Evolutionary conservation across 139 green algal species (phyloP), one percentile per base, ranked within the genome.

Genomic region (Picochlorum sp.): DNA sequence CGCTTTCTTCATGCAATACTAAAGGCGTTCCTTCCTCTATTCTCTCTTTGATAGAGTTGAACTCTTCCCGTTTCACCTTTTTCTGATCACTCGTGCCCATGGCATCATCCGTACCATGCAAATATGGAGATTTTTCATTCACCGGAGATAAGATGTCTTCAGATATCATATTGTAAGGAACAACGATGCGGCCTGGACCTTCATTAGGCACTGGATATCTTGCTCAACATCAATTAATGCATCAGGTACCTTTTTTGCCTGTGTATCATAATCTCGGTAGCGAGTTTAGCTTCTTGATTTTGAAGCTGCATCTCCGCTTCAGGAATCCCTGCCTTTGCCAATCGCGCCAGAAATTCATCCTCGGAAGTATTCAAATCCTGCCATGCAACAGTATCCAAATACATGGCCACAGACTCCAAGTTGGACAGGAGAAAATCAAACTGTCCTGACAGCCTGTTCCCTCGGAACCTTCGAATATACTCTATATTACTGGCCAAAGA

Each of bases 381-480:
- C 65, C 70, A 74, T 32, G 66, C 49, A 6, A 70, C 71, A 0
- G 71, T 78, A 61, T 78, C 71, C 23, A 74, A 47, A 57, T 71
- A 78, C 50, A 78, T 70, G 24, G 71, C 65, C 13, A 18, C 50
- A 11, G 71, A 78, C 51, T 78, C 71, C 64, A 78, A 65, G 49
- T 78, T 73, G 41, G 45, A 64, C 18, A 78, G 60, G 65, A 78
- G 73, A 66, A 56, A 78, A 50, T 78, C 71, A 73, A 74, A 73
- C 60, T 73, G 60, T 8, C 71, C 71, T 6, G 38, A 51, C 44
- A 95, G 79, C 38, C 74, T 66, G 10, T 65, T 52, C 32, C 59
- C 57, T 24, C 88, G 63, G 69, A 87, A 95, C 38, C 86, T 76
- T 58, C 75, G 57, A 45, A 95, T 88, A 81, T 88, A 94, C 54